Base-by-base conservation (phyloP, 1,139 yeast genomes). In the Kluyveromyces sp. region DNA sequence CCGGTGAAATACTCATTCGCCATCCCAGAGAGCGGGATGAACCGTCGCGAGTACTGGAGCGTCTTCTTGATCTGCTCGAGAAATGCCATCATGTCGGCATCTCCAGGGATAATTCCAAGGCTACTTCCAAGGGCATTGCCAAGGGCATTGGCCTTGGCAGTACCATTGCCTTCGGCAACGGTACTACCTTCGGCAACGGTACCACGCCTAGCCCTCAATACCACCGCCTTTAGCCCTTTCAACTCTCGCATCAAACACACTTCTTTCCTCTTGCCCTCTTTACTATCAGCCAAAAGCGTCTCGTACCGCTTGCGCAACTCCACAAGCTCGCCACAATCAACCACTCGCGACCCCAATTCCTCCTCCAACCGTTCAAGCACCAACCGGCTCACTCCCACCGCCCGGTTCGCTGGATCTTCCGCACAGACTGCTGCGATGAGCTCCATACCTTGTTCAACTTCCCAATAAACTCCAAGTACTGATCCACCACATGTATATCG, bases 1-100 rank as follows among this genome's bases (percentile, higher is more conserved):
- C 59, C 56, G 30, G 48, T 38, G 39, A 58, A 58, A 34, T 50
- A 49, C 36, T 48, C 55, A 47, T 59, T 59, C 29, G 57, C 53
- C 15, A 59, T 51, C 25, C 60, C 59, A 2, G 64, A 60, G 4
- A 59, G 42, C 6, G 65, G 57, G 15, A 58, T 54, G 42, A 59
- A 27, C 42, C 61, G 53, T 41, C 54, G 58, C 31, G 55, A 55
- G 7, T 49, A 21, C 26, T 10, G 15, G 21, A 39, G 25, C 8
- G 10, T 29, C 35, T 32, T 8, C 26, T 31, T 26, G 27, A 39
- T 29, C 41, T 35, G 31, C 3, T n/a, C 21, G n/a, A 39, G 8
- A 7, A 39, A 31, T 15, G 29, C 28, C n/a, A 25, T n/a, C 34
- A 39, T 7, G 7, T 15, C 33, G 8, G 10, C n/a, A 7, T 10